Conservation (phyloP, 305 asterid species). For the Plantago lanceolata region DNA sequence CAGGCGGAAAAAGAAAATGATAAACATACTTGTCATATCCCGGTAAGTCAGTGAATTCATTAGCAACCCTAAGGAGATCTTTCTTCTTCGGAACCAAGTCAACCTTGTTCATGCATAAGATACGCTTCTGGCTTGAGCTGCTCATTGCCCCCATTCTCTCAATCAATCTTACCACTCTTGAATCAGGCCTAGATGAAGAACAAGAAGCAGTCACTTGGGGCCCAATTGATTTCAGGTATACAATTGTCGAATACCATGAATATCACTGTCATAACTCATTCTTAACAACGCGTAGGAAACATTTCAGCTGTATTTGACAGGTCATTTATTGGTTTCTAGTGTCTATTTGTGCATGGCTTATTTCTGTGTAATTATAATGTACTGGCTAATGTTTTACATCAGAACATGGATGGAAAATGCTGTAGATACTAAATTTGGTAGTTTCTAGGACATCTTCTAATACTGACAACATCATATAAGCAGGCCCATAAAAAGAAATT, state of each 20-base stretch:
- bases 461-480: too few relatives aligned
- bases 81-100: slow-evolving; percentile 78
- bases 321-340: too few relatives aligned
- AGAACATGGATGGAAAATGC: too few relatives aligned
- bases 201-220: slow-evolving; percentile 18
- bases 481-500: too few relatives aligned
- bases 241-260: slow-evolving; percentile 8
- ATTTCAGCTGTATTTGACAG: too few relatives aligned
- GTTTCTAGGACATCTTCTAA: too few relatives aligned
- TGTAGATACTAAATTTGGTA: too few relatives aligned
- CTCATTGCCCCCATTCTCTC: slow-evolving; percentile 77
- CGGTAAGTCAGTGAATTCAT: slow-evolving; percentile 73
- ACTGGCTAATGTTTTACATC: too few relatives aligned
- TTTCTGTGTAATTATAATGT: too few relatives aligned
- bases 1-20: slow-evolving; percentile 14
- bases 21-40: slow-evolving; percentile 73
- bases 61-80: slow-evolving; percentile 61
- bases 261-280: neutral
- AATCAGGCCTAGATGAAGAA: slow-evolving; percentile 64
- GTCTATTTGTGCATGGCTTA: too few relatives aligned
- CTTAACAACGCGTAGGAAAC: too few relatives aligned
- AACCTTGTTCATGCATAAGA: slow-evolving; percentile 85
- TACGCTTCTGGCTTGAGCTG: slow-evolving; percentile 64
- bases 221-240: slow-evolving; percentile 15
- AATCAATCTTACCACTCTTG: slow-evolving; percentile 88